Evolutionary conservation across 805 yeast genomes (phyloP), one percentile per base, ranked within the genome.

Genomic region (Kodamaea hsintzibuensis): DNA sequence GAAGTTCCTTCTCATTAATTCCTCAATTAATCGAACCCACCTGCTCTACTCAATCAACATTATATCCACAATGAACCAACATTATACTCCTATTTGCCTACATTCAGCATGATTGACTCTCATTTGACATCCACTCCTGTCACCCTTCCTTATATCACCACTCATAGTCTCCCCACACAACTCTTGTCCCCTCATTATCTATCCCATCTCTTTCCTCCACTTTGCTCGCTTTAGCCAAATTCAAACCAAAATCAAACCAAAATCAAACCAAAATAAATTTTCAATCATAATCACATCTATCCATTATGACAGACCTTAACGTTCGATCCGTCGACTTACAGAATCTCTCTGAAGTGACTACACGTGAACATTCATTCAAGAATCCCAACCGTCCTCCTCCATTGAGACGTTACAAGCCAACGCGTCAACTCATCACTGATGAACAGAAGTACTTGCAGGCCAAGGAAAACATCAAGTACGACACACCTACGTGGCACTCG

Each of bases 371-470:
- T 47, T 59, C 70, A n/a, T 89, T 88, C 79, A 90, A 89, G 66
- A 79, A 73, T 51, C 77, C 84, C 1, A 62, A 70, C 16, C 77
- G 83, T 68, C 80, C 76, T 55, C 71, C 78, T 1, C 79, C 86
- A 7, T 73, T 76, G 49, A 78, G 86, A 59, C 77, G 96, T 52
- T 86, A 84, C 68, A 90, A 91, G 67, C 85, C 95, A 25, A 71
- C 82, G 19, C 83, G 85, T 63, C 96, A 92, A 62, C 72, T 91
- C 14, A 56, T 87, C 2, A 78, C 83, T 5, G 98, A 93, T 61
- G 98, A 93, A 68, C 81, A 81, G 60, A 87, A 88, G 62, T 81
- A 93, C 47, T 71, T 77, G 30, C 79, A 75, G 53, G 63, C 75
- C 52, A 72, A 76, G 49, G 67, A 71, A 17, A 62, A 70, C 64